A percentile compares a stretch with the other conserved stretches of the same genome.
Conservation (phyloP, 345 rosid species). For the Dimocarpus longan region DNA sequence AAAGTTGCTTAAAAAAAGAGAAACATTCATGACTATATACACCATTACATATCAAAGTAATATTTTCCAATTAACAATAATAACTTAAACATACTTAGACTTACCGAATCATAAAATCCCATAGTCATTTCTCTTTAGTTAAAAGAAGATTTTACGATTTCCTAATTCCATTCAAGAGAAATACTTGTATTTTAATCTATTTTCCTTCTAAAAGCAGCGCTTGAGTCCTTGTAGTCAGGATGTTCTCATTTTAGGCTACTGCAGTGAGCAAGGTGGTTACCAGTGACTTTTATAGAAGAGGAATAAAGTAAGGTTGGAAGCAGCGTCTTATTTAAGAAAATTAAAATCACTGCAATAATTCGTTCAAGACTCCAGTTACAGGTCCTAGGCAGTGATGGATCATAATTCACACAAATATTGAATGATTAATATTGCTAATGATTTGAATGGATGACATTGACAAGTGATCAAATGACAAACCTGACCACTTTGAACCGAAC, state of each 20-base stretch:
- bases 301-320: too few species aligned
- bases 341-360: too few species aligned
- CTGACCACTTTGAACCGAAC: constrained; percentile 52
- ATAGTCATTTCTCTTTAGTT: too few species aligned
- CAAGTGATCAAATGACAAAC: constrained; percentile 22
- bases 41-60: background rate
- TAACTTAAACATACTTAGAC: background rate
- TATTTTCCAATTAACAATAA: background rate
- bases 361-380: too few species aligned
- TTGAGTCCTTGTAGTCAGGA: background rate
- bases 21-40: background rate
- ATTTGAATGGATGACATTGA: constrained; percentile 16
- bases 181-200: background rate
- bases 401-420: constrained; percentile 12
- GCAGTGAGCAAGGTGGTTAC: too few species aligned
- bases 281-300: too few species aligned
- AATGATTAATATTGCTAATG: constrained; percentile 5
- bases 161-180: background rate
- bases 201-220: background rate
- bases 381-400: background rate
- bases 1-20: background rate
- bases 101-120: background rate
- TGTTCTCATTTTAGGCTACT: background rate
- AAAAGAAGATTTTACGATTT: background rate
- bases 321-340: too few species aligned